Base-by-base conservation (phyloP, 75 land plant species). In the Gnetum montanum region DNA sequence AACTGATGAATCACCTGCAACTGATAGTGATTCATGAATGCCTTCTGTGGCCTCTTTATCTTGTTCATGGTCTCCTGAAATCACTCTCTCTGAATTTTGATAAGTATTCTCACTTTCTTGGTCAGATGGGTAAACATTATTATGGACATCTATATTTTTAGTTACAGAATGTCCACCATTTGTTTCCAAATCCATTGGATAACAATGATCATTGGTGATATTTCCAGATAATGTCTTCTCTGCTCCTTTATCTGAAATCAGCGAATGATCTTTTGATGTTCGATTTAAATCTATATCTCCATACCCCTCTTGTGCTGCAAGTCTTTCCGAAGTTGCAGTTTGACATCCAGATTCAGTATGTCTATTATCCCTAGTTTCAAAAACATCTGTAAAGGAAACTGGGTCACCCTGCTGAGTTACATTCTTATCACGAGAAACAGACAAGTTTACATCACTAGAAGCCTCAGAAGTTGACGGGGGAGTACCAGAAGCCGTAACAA, bases 1-100 rank as follows among this genome's bases (percentile, higher is more conserved):
- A 52, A 31, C 55, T n/a, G 35, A 8, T 20, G 55, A 52, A 52
- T 50, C 53, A 50, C 31, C 31, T 50, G 20, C 2, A 31, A n/a
- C 54, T n/a, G 31, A 18, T 22, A 31, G 3, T 11, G 19, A 50
- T 16, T 15, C 34, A 50, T 11, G 19, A 50, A 20, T 36, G 34
- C 34, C 22, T 18, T 31, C 34, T 6, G 3, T 36, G 11, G 19
- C 8, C 34, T 53, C 12, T 34, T 25, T 34, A 34, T 53, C 24
- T 18, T 31, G 55, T 19, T 10, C 23, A 34, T 0, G 25, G 22
- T 6, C 0, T 18, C 22, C 25, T 33, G 37, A 13, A n/a, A 11
- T 25, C 29, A 13, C 55, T 15, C 34, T 5, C 55, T 53, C 34
- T 2, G 5, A 28, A 18, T 10, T 6, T 10, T 0, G 23, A 18